A percentile compares a stretch with the other conserved stretches of the same genome.
phyloP scores from a whole-genome alignment of 768 basidiomycete species.

The Amanita subjunquillea region DNA sequence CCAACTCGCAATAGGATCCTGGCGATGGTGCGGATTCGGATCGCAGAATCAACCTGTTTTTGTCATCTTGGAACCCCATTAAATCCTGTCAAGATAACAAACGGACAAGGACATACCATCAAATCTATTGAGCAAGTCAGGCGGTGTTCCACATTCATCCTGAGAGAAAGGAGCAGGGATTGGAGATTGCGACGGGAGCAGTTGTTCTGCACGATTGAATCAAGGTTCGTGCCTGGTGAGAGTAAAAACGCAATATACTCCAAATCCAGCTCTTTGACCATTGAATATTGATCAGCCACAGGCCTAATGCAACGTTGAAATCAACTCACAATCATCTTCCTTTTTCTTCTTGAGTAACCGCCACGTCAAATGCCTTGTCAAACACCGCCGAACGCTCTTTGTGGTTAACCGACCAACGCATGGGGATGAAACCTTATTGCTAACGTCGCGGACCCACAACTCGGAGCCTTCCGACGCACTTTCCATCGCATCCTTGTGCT shows the following conservation, averaged over 20 bases:
- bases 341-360: conserved; percentile 14
- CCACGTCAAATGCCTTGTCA: conserved; percentile 27
- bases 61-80: neutral
- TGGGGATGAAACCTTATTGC: conserved; percentile 21
- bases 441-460: conserved; percentile 49
- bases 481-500: conserved; percentile 16
- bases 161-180: conserved; percentile 61
- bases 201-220: conserved; percentile 36
- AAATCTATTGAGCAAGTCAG: conserved; percentile 33
- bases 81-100: neutral
- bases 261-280: conserved; percentile 49
- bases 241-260: conserved; percentile 34
- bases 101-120: conserved; percentile 16
- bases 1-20: conserved; percentile 61
- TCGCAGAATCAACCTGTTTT: conserved; percentile 21
- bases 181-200: conserved; percentile 49
- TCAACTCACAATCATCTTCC: conserved; percentile 30
- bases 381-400: conserved; percentile 37
- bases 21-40: conserved; percentile 51
- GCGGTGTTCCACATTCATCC: conserved; percentile 70
- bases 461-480: conserved; percentile 32
- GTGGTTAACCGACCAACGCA: conserved; percentile 61
- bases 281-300: neutral
- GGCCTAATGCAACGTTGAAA: neutral
- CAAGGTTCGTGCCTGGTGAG: neutral